phyloP scores from a whole-genome alignment of 805 yeast species.

The Grigorovia yakushimaensis region DNA sequence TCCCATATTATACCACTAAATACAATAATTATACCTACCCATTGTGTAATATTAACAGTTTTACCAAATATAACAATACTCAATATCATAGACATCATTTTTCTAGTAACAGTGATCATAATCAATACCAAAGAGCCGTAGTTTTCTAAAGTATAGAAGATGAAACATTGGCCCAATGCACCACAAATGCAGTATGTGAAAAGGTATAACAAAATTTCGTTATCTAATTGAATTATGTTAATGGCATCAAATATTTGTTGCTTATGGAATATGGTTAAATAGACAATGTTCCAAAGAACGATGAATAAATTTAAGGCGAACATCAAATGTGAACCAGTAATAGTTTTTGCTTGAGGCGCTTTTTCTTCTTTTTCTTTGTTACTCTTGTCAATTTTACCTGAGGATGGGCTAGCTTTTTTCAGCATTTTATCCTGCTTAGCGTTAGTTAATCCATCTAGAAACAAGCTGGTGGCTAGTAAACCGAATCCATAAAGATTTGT shows the following conservation, averaged over 20 bases:
- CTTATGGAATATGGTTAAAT: conserved; percentile 29
- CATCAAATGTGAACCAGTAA: conserved; percentile 88
- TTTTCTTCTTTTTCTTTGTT: conserved; percentile 1
- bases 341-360: conserved; percentile 12
- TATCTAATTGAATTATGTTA: conserved; percentile 30
- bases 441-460: conserved; percentile 87
- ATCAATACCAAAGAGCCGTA: conserved; percentile 81
- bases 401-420: conserved; percentile 19
- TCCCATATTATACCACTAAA: conserved; percentile 82
- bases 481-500: conserved; percentile 43
- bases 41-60: conserved; percentile 48
- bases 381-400: conserved; percentile 4
- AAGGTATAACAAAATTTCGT: conserved; percentile 50
- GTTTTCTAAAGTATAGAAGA: conserved; percentile 70
- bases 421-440: conserved; percentile 87
- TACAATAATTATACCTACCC: conserved; percentile 72
- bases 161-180: conserved; percentile 89
- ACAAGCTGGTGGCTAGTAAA: conserved; percentile 49
- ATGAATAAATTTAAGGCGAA: conserved; percentile 46
- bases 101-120: conserved; percentile 92
- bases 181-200: conserved; percentile 67
- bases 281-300: conserved; percentile 39
- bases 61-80: conserved; percentile 89
- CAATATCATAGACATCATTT: conserved; percentile 89
- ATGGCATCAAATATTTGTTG: conserved; percentile 29